Percentiles rank a stretch among this genome's conserved stretches.
These are phyloP conservation scores for Aplosporella prunicola DNA, from an alignment of 2,329 filamentous ascomycete genomes.

Conservation along the genomic window DNA sequence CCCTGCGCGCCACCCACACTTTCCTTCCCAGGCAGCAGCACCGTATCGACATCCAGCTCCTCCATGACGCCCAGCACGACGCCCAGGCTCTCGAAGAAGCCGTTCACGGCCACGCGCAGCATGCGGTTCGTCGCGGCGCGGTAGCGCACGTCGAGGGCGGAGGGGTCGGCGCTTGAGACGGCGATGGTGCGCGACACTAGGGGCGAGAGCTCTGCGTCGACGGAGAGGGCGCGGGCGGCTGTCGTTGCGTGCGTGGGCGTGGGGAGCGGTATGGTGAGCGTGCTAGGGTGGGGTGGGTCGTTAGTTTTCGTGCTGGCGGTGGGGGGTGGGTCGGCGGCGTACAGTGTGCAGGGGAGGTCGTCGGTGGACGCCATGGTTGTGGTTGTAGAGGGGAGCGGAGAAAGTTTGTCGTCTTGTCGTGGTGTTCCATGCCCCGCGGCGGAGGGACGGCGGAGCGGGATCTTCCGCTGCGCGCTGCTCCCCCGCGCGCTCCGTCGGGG, in stretches of 20 bases:
- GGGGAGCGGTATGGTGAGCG: slow-evolving; percentile 72
- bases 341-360: slow-evolving; percentile 33
- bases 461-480: neutral
- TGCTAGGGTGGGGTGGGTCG: slow-evolving; percentile 39
- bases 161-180: slow-evolving; percentile 29
- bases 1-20: slow-evolving; percentile 53
- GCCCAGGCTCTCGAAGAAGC: slow-evolving; percentile 83
- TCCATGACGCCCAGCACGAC: slow-evolving; percentile 85
- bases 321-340: slow-evolving; percentile 11
- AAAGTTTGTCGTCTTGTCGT: neutral
- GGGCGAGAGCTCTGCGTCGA: slow-evolving; percentile 82
- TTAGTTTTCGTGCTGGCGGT: neutral
- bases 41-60: slow-evolving; percentile 75
- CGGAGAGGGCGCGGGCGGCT: slow-evolving; percentile 65
- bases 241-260: slow-evolving; percentile 66
- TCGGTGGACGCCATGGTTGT: slow-evolving; percentile 7
- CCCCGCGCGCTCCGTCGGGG: neutral
- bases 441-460: neutral
- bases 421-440: neutral
- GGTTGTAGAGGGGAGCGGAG: neutral
- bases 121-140: slow-evolving; percentile 88
- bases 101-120: slow-evolving; percentile 91
- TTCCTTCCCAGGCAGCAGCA: slow-evolving; percentile 41
- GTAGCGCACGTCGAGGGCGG: slow-evolving; percentile 61
- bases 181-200: slow-evolving; percentile 66